Evolutionary conservation across 2,329 filamentous ascomycete genomes (phyloP), one percentile per base, ranked within the genome.

Genomic region (Ophiostoma novo-ulmi): DNA sequence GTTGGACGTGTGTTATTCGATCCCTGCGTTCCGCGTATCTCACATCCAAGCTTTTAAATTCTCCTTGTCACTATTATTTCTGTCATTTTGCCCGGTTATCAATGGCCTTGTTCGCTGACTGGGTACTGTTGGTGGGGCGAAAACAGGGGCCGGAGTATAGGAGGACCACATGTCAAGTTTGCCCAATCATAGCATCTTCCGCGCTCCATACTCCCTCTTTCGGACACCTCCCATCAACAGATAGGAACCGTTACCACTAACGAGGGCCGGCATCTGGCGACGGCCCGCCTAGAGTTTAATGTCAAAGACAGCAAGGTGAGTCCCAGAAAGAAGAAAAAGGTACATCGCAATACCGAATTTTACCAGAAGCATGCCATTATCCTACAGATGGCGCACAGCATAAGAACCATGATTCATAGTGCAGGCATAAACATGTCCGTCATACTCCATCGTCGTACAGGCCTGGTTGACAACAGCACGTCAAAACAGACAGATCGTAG

Each of bases 181-280:
- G n/a, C 1, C 52, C 52, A 58, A 58, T 58, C n/a, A 58, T 11
- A 26, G 4, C 22, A 5, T 14, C n/a, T 5, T 26, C 20, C 52
- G 52, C 52, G 52, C 52, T 58, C 52, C n/a, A 58, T 58, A 58
- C 52, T 58, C 5, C 52, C 52, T 58, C n/a, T 58, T 58, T 58
- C 10, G n/a, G 52, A 58, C 10, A n/a, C n/a, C 52, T 58, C 5
- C 52, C 17, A n/a, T 58, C 52, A 26, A 26, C n/a, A 22, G 52
- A 11, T 31, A 58, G 52, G 3, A 14, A 26, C 52, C 52, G 52
- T 58, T 58, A 58, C 52, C 6, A 58, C 52, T 58, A 58, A 58
- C 52, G 11, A 58, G n/a, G 22, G 26, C 58, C 52, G 26, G 58
- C 26, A 31, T 31, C 55, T 14, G 26, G 58, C 58, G 58, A 17